A percentile compares a stretch with the other conserved stretches of the same genome.
Evolutionary conservation across 2,329 filamentous ascomycete genomes (phyloP).

Genomic region (Cercospora zeina): DNA sequence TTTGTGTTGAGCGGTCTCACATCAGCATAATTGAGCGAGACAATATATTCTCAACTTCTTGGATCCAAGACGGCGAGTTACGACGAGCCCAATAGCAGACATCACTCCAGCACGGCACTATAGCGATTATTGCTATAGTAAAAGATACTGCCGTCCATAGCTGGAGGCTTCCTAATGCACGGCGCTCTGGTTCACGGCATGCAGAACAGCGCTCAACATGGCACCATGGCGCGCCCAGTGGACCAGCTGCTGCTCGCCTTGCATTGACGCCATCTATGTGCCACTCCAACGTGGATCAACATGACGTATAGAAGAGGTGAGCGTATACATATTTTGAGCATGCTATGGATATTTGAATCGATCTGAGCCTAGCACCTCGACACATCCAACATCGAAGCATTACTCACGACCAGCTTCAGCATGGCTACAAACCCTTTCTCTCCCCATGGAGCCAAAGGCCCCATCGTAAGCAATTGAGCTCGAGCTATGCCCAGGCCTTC

Average conservation of each 20-base stretch:
- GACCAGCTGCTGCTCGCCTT: neutral
- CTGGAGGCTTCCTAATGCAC: neutral
- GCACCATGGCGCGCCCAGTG: neutral
- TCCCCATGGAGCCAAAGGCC: neutral
- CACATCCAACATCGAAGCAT: neutral
- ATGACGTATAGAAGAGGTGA: slow-evolving; percentile 1
- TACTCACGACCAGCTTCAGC: neutral
- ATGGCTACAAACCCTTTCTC: slow-evolving; percentile 1
- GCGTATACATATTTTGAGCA: neutral
- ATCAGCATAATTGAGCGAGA: neutral
- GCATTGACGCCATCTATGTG: neutral
- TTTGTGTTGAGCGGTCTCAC: neutral
- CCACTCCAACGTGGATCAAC: neutral
- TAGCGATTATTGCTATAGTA: neutral
- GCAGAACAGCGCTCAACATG: neutral
- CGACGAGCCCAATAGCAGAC: neutral
- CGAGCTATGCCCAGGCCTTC: neutral
- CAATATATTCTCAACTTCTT: neutral
- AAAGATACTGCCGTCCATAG: neutral
- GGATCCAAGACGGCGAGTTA: neutral
- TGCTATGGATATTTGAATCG: neutral
- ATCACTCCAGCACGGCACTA: neutral
- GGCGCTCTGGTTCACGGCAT: neutral
- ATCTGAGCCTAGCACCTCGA: neutral
- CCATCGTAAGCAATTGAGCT: neutral